Base-by-base conservation (phyloP, 208 protist genomes). In the Acanthamoeba lenticulata region DNA sequence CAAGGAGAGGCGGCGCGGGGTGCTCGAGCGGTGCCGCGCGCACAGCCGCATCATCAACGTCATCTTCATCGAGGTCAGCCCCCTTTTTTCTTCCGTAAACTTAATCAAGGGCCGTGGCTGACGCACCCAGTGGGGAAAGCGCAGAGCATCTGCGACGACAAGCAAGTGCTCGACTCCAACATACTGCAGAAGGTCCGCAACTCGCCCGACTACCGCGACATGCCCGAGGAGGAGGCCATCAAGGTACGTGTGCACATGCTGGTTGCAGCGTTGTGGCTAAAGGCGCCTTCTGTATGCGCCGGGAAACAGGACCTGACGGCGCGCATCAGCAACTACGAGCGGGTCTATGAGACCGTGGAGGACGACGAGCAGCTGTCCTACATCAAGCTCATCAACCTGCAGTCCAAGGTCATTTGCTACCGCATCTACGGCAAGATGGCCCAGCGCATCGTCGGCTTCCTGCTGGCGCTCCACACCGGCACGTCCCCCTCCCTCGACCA, bases 61-160 rank as follows among this genome's bases (percentile, higher is more conserved):
- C 34, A 69, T 95, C 9, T 95, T 95, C 67, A 88, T 95, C 69
- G 94, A 95, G 62, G 65, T 85, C 6, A 24, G 42, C 9, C 38
- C 45, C 45, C 45, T 15, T 52, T 52, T 52, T 52, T 5, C 45
- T 5, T 52, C 5, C 45, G 9, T 34, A 29, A 94, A 94, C 83
- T 81, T 79, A 1, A 94, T 79, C 27, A 11, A n/a, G 6, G 55
- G n/a, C n/a, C n/a, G n/a, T n/a, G n/a, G n/a, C n/a, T n/a, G n/a
- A n/a, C n/a, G n/a, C n/a, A n/a, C n/a, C n/a, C n/a, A n/a, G n/a
- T n/a, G n/a, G n/a, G n/a, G n/a, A n/a, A n/a, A n/a, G n/a, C n/a
- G 1, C 34, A 74, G 65, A 74, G 65, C 65, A 74, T 74, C 4
- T 74, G 65, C 42, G 60, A 85, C 42, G 81, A 93, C 79, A 55